These are phyloP conservation scores for Sclerotinia borealis DNA, from an alignment of 2,329 filamentous ascomycete species.

Conservation along the genomic window DNA sequence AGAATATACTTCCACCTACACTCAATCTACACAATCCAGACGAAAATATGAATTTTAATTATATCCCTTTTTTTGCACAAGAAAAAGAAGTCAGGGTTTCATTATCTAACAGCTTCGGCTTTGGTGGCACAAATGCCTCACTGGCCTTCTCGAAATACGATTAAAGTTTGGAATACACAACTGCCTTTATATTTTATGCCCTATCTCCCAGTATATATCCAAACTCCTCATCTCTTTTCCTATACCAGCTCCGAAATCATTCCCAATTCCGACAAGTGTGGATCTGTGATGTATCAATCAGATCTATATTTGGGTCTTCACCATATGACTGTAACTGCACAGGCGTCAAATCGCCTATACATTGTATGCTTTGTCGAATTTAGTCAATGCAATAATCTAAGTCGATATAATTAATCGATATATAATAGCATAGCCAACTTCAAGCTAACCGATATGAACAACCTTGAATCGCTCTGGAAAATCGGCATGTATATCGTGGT, in stretches of 20 bases:
- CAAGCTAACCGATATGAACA: conserved; percentile 14
- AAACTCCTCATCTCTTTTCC: conserved; percentile 13
- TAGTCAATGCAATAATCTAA: conserved; percentile 22
- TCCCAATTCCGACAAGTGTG: conserved; percentile 21
- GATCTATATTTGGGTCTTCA: conserved; percentile 5
- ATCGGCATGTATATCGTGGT: conserved; percentile 7
- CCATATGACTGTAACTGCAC: conserved; percentile 15
- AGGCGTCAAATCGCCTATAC: conserved; percentile 19
- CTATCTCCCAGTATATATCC: conserved; percentile 13
- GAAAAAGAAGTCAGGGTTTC: conserved; percentile 64
- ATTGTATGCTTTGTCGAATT: conserved; percentile 20
- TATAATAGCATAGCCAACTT: not conserved
- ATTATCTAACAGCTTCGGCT: conserved; percentile 93
- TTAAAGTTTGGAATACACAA: not conserved
- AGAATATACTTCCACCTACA: conserved; percentile 80
- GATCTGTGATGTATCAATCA: conserved; percentile 17
- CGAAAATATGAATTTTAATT: conserved; percentile 72
- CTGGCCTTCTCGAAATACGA: conserved; percentile 58
- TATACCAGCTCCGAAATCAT: conserved; percentile 17
- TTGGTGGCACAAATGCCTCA: conserved; percentile 92
- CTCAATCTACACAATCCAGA: conserved; percentile 69
- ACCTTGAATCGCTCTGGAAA: conserved; percentile 10
- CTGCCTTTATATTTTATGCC: not conserved
- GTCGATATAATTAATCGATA: not conserved
- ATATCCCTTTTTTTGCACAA: conserved; percentile 69